These are phyloP conservation scores for Saccharomycopsis phalli DNA, from an alignment of 1,139 yeast species.

Conservation along the genomic window DNA sequence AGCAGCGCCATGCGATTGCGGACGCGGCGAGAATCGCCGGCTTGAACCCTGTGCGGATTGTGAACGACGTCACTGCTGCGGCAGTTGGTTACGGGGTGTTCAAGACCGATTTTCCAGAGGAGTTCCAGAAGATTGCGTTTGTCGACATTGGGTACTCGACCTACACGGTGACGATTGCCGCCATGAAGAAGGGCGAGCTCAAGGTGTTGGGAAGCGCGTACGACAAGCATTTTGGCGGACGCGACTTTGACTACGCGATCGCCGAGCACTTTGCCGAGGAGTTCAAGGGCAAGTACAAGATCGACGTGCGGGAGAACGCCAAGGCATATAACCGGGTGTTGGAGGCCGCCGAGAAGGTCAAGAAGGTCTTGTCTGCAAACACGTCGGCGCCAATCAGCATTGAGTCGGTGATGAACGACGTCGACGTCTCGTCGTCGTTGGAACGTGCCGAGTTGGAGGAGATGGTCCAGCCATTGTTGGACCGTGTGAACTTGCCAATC, in stretches of 20 bases:
- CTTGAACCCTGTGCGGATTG: conserved; percentile 94
- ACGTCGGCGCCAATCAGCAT: conserved; percentile 89
- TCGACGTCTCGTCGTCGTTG: conserved; percentile 86
- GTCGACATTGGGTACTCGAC: conserved; percentile 97
- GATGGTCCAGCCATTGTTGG: conserved; percentile 72
- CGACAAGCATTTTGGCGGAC: conserved; percentile 97
- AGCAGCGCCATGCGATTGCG: conserved; percentile 91
- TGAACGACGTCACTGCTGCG: conserved; percentile 96
- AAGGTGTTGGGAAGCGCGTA: conserved; percentile 86
- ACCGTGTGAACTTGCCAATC: conserved; percentile 67
- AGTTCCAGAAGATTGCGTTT: conserved; percentile 83
- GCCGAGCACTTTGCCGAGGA: conserved; percentile 93
- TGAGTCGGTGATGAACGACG: conserved; percentile 95
- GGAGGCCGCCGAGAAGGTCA: conserved; percentile 84
- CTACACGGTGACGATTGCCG: conserved; percentile 82
- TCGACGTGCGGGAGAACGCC: conserved; percentile 81
- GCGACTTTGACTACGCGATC: conserved; percentile 89
- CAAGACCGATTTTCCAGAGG: conserved; percentile 88
- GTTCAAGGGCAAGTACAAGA: conserved; percentile 85
- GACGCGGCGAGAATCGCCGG: conserved; percentile 97
- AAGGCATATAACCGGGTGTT: conserved; percentile 93
- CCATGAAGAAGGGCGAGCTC: conserved; percentile 94
- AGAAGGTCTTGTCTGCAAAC: conserved; percentile 96
- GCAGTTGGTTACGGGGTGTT: conserved; percentile 99
- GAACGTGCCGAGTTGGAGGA: conserved; percentile 91